A percentile compares a stretch with the other conserved stretches of the same genome.
Conservation (phyloP, 129 eudicot species). For the Centrapalus pauciflorus region DNA sequence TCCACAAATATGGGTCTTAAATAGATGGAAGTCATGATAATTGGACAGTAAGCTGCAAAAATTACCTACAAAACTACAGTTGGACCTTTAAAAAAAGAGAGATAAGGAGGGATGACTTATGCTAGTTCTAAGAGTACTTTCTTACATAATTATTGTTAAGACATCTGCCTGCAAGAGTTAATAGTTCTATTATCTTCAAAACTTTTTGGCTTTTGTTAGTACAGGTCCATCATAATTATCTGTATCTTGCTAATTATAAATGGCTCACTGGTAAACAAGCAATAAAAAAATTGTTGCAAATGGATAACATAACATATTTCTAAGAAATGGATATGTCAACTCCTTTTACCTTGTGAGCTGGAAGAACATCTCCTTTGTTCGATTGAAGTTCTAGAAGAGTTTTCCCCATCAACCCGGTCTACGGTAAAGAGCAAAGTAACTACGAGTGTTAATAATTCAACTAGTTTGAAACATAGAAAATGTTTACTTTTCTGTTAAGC, state of each 20-base stretch:
- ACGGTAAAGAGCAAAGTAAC: background rate
- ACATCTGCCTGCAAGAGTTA: background rate
- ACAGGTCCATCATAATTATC: background rate
- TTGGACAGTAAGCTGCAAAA: background rate
- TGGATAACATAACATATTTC: background rate
- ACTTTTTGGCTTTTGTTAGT: background rate
- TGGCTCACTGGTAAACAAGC: background rate
- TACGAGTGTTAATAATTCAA: background rate
- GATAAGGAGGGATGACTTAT: too few species aligned
- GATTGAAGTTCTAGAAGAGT: slow-evolving; percentile 89
- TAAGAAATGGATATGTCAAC: background rate
- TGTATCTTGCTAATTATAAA: background rate
- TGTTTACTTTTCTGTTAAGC: background rate
- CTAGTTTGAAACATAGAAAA: background rate
- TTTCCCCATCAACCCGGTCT: slow-evolving; percentile 96
- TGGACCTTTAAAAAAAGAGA: background rate
- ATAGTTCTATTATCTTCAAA: background rate
- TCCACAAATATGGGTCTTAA: background rate
- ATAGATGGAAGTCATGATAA: background rate
- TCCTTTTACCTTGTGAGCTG: slow-evolving; percentile 76
- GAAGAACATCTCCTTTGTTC: slow-evolving; percentile 93
- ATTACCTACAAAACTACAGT: background rate
- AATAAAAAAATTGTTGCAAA: background rate
- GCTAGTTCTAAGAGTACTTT: background rate
- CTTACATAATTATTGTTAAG: background rate